Base-by-base conservation (phyloP, 148 eudicot genomes). In the Chenopodium formosanum region DNA sequence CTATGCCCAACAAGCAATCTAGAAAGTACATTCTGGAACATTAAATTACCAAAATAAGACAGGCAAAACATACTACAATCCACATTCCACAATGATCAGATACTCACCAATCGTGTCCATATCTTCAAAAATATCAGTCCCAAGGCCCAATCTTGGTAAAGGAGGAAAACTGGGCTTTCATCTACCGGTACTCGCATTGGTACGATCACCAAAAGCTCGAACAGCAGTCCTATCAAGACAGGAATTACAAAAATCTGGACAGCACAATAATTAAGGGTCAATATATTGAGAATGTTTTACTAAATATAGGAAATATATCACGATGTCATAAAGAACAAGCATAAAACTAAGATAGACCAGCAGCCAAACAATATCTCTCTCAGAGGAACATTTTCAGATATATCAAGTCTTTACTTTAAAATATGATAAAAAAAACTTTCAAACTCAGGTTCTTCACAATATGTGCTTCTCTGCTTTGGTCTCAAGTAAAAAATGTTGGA, bases 81-180 rank as follows among this genome's bases (percentile, higher is more conserved):
- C 7, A 60, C 11, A 73, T 20, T 70, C 44, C 7, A 47, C 58
- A 79, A 70, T 48, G 67, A 71, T 31, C 6, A 10, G 72, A 71
- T 13, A 81, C 98, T 88, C 72, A 94, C 99, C 97, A 96, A 83
- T 88, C 97, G 89, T 32, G 99, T 96, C 99, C 99, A 94, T 74
- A 94, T 94, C 90, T 94, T 96, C 20, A 96, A 85, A 82, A 96
- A 94, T 80, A 94, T 89, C 1, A 96, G 91, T 29, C 99, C 99
- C 78, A 94, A 85, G 80, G 97, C 99, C 99, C 99, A 96, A 82
- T 96, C 99, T 83, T 96, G 99, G 88, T 94, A 96, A 40, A 96
- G 87, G 74, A 94, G 97, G 87, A 96, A 96, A 71, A 96, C 98
- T 53, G 99, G 99, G 87, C 99, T 96, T 87, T 96, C 99, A 85